Evolutionary conservation across 2,329 filamentous ascomycete species (phyloP).

Genomic region (Scedosporium minutisporum): DNA sequence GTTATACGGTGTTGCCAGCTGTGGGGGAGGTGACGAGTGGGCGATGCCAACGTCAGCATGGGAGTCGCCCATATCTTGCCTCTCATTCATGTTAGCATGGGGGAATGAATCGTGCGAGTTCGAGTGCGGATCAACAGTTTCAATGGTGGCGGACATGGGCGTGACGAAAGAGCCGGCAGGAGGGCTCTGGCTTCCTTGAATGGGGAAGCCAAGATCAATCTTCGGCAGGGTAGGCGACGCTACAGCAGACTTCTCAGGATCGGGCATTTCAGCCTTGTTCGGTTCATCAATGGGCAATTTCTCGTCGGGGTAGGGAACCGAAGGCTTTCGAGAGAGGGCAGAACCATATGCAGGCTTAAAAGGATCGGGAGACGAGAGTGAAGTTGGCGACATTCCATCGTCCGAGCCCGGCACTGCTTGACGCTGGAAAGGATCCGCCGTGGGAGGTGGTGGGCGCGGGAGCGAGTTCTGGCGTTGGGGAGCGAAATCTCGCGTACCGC

Average conservation of each 20-base stretch:
- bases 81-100: neutral
- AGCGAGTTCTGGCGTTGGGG: constrained; percentile 34
- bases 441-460: constrained; percentile 1
- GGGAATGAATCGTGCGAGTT: neutral
- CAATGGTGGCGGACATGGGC: constrained; percentile 2
- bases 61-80: neutral
- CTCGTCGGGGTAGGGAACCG: constrained; percentile 23
- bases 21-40: neutral
- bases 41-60: neutral
- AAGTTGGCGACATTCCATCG: constrained; percentile 7
- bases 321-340: neutral
- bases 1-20: constrained; percentile 6
- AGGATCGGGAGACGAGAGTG: neutral
- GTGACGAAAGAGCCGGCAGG: neutral
- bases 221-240: constrained; percentile 12
- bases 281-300: constrained; percentile 13
- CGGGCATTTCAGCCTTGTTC: constrained; percentile 18
- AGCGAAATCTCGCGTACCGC: constrained; percentile 11
- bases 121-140: neutral
- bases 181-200: neutral
- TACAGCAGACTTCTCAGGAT: constrained; percentile 27
- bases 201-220: constrained; percentile 11
- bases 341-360: neutral
- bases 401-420: neutral
- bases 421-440: constrained; percentile 9